These are phyloP conservation scores for Rhizopus stolonifer DNA, from an alignment of 371 early-diverging fungal species.

Conservation along the genomic window DNA sequence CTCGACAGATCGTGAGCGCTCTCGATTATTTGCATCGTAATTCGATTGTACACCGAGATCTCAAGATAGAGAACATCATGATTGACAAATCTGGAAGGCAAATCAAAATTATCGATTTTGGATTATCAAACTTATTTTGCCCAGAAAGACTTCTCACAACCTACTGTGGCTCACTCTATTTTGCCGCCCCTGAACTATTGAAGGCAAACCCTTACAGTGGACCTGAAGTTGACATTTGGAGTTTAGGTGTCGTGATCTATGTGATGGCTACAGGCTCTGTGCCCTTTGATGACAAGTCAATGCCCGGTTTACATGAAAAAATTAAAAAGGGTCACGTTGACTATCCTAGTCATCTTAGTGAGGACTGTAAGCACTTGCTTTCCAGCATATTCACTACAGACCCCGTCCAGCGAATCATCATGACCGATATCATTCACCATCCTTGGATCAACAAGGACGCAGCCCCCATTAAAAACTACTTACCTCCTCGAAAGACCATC, in stretches of 20 bases:
- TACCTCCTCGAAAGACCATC: conserved; percentile 71
- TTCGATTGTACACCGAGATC: conserved; percentile 95
- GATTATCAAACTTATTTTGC: conserved; percentile 90
- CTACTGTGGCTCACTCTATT: conserved; percentile 95
- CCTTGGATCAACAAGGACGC: conserved; percentile 84
- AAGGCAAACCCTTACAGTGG: conserved; percentile 87
- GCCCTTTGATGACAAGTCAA: conserved; percentile 94
- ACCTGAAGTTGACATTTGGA: conserved; percentile 97
- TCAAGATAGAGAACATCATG: conserved; percentile 96
- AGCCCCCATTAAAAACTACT: conserved; percentile 57
- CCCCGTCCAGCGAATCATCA: conserved; percentile 69
- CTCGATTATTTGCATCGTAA: conserved; percentile 93
- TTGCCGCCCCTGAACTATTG: conserved; percentile 96
- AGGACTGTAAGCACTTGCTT: conserved; percentile 77
- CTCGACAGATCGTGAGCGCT: conserved; percentile 92
- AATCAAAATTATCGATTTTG: conserved; percentile 95
- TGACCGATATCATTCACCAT: conserved; percentile 76
- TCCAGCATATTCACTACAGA: conserved; percentile 77
- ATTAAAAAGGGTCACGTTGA: conserved; percentile 83
- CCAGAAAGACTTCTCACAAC: conserved; percentile 82
- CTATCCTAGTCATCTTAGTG: conserved; percentile 81
- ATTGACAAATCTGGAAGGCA: conserved; percentile 82
- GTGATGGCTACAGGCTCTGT: conserved; percentile 94
- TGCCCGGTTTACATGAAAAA: conserved; percentile 90
- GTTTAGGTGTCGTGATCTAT: conserved; percentile 93